These are phyloP conservation scores for Diaporthe sp. DNA, from an alignment of 2,329 filamentous ascomycete genomes.

Conservation along the genomic window DNA sequence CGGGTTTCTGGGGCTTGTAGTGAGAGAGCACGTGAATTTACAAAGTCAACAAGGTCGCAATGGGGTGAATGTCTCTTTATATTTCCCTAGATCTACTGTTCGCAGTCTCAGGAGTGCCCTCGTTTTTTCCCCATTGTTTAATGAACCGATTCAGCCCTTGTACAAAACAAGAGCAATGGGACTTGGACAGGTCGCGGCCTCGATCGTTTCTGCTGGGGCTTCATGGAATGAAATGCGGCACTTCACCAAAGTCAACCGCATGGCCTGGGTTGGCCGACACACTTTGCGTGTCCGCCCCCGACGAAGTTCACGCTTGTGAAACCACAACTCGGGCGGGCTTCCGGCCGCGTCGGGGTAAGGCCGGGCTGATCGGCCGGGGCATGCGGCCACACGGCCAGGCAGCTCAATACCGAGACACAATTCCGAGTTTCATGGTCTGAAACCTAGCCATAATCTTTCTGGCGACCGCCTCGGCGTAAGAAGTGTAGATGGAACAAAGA, in stretches of 20 bases:
- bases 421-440: not conserved
- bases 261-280: not conserved
- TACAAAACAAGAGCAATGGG: not conserved
- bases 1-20: not conserved
- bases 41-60: not conserved
- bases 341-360: not conserved
- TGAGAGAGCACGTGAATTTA: not conserved
- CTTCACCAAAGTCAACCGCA: not conserved
- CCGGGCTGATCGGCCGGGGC: not conserved
- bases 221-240: not conserved
- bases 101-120: not conserved
- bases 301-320: not conserved
- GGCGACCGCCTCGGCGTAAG: not conserved
- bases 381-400: not conserved
- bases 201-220: not conserved
- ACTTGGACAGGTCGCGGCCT: not conserved
- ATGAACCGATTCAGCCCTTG: not conserved
- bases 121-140: not conserved
- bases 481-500: not conserved
- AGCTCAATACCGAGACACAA: not conserved
- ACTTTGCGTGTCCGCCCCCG: not conserved
- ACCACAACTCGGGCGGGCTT: not conserved
- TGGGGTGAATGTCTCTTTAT: not conserved
- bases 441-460: not conserved
- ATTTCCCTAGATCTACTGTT: not conserved